Evolutionary conservation across 768 basidiomycete genomes (phyloP).

Genomic region (Lepiota venenata): DNA sequence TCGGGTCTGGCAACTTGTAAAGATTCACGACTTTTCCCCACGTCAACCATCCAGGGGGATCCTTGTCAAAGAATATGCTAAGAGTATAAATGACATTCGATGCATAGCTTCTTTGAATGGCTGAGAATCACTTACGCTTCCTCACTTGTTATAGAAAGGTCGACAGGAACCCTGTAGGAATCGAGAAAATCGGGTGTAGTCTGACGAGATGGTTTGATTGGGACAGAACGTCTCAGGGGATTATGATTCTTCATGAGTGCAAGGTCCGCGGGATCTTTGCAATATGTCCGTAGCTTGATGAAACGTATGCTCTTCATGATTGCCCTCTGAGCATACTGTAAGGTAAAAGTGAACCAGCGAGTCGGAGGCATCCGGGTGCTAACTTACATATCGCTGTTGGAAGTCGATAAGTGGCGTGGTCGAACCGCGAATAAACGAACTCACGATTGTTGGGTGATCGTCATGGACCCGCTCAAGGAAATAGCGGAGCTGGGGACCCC

Average conservation of each 20-base stretch:
- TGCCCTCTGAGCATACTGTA: conserved; percentile 67
- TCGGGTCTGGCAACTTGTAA: conserved; percentile 45
- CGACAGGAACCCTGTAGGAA: conserved; percentile 50
- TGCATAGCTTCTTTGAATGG: background rate
- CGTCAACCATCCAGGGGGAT: conserved; percentile 66
- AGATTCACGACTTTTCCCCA: conserved; percentile 46
- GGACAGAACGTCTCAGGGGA: conserved; percentile 55
- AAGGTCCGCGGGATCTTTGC: conserved; percentile 51
- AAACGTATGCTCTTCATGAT: conserved; percentile 74
- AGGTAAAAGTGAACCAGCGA: conserved; percentile 3
- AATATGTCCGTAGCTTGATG: conserved; percentile 79
- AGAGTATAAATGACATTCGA: conserved; percentile 6
- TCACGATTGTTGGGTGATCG: conserved; percentile 63
- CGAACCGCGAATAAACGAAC: conserved; percentile 19
- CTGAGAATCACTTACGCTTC: conserved; percentile 40
- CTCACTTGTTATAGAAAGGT: conserved; percentile 26
- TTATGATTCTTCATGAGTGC: conserved; percentile 62
- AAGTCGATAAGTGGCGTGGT: background rate
- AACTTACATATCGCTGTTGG: conserved; percentile 55
- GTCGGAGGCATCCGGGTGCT: background rate
- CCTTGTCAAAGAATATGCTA: conserved; percentile 55
- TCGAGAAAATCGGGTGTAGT: conserved; percentile 55
- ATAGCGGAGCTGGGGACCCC: conserved; percentile 45
- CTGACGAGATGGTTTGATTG: conserved; percentile 45
- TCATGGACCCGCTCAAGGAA: conserved; percentile 61